Evolutionary conservation across 345 rosid genomes (phyloP).

Genomic region (Dipteronia sinensis): DNA sequence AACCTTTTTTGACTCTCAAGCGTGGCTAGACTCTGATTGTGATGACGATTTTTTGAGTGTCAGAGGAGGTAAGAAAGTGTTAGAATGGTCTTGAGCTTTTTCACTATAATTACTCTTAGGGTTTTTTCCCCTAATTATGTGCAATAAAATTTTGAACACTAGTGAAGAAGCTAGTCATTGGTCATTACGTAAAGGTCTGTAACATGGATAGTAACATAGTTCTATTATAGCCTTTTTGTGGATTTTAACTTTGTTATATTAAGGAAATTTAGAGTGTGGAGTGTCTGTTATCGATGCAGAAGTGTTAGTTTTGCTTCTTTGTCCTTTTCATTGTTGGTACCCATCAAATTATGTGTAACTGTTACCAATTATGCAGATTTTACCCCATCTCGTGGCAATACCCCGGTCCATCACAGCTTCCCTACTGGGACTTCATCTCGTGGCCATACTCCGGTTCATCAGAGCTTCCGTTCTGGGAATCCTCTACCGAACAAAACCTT

Average conservation of each 20-base stretch:
- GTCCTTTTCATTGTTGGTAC: background rate
- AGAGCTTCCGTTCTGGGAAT: slow-evolving; percentile 44
- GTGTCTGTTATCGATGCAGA: background rate
- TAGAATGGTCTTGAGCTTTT: background rate
- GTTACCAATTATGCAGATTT: slow-evolving; percentile 54
- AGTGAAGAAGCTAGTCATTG: background rate
- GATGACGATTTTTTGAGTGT: slow-evolving; percentile 96
- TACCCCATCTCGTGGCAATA: slow-evolving; percentile 85
- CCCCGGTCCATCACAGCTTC: slow-evolving; percentile 72
- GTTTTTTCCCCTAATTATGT: background rate
- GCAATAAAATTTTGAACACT: background rate
- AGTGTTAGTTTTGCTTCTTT: background rate
- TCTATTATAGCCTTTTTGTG: background rate
- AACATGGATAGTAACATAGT: background rate
- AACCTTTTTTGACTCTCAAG: slow-evolving; percentile 73
- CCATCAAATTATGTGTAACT: background rate
- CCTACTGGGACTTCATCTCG: slow-evolving; percentile 56
- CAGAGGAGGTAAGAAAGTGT: slow-evolving; percentile 69
- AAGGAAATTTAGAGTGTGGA: background rate
- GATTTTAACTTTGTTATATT: background rate
- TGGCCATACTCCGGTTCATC: slow-evolving; percentile 79
- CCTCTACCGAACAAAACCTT: slow-evolving; percentile 39
- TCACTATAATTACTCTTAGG: background rate
- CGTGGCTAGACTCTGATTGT: slow-evolving; percentile 82
- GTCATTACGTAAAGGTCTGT: background rate